Conservation (phyloP, 2,329 filamentous ascomycete genomes). For the Calonectria pseudoturangicola region DNA sequence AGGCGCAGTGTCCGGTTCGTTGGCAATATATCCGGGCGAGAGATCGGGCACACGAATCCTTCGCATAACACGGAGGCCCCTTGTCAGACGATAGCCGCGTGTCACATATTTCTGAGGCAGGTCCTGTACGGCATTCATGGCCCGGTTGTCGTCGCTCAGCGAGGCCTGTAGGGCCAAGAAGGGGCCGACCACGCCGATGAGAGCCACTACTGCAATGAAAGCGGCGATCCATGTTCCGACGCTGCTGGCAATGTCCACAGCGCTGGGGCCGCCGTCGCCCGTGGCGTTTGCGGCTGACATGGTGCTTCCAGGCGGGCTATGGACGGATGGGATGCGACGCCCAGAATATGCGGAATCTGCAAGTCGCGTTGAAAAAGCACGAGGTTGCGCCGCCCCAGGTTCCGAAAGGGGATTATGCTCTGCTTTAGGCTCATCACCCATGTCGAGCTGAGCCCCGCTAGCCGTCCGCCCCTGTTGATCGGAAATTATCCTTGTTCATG, state of each 20-base stretch:
- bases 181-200: conserved; percentile 34
- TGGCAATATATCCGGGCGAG: conserved; percentile 37
- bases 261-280: background rate
- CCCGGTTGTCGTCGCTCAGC: conserved; percentile 37
- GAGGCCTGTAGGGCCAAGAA: conserved; percentile 37
- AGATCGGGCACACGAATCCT: conserved; percentile 35
- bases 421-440: conserved; percentile 15
- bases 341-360: background rate
- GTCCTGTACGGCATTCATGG: conserved; percentile 38
- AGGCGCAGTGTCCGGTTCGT: conserved; percentile 31
- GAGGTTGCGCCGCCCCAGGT: background rate
- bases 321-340: background rate
- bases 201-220: conserved; percentile 31
- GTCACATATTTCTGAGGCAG: conserved; percentile 34
- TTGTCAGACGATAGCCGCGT: conserved; percentile 27
- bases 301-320: background rate
- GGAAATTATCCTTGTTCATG: background rate
- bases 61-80: conserved; percentile 27
- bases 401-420: background rate
- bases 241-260: conserved; percentile 27
- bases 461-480: conserved; percentile 7
- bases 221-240: conserved; percentile 40
- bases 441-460: conserved; percentile 13
- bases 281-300: conserved; percentile 21
- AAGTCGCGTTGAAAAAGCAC: conserved; percentile 7